These are phyloP conservation scores for Ogataea zsoltii DNA, from an alignment of 805 yeast species.

Conservation along the genomic window DNA sequence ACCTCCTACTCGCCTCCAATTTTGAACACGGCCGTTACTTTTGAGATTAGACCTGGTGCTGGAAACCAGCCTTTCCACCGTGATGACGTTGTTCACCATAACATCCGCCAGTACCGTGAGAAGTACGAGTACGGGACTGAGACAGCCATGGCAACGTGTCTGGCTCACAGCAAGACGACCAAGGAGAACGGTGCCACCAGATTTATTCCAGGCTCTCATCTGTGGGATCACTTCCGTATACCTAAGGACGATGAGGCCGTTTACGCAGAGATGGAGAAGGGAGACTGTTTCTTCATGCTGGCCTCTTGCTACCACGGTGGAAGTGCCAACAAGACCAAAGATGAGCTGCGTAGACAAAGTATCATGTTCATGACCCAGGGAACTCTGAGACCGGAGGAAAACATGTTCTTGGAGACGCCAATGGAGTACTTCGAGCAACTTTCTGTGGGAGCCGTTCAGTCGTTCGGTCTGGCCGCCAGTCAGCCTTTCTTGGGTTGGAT, in stretches of 20 bases:
- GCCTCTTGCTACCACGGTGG: conserved; percentile 29
- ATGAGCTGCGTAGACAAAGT: conserved; percentile 21
- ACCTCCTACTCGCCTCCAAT: conserved; percentile 22
- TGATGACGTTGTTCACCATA: conserved; percentile 32
- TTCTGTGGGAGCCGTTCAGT: conserved; percentile 9
- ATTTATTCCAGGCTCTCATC: conserved; percentile 32
- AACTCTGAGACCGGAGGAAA: conserved; percentile 27
- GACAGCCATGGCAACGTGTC: conserved; percentile 23
- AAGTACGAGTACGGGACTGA: conserved; percentile 16
- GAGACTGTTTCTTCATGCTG: conserved; percentile 28
- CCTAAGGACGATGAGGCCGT: conserved; percentile 18
- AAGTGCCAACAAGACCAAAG: conserved; percentile 22
- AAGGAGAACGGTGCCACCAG: conserved; percentile 34
- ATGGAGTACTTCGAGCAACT: conserved; percentile 12
- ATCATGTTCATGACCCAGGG: conserved; percentile 25
- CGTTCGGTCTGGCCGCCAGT: conserved; percentile 14
- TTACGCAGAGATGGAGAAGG: conserved; percentile 29
- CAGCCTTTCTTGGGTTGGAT: conserved; percentile 8
- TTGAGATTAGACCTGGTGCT: conserved; percentile 31
- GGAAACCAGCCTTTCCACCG: conserved; percentile 28
- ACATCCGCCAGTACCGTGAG: conserved; percentile 17
- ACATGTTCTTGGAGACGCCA: conserved; percentile 20
- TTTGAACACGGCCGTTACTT: conserved; percentile 25
- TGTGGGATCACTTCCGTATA: conserved; percentile 27
- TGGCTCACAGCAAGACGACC: conserved; percentile 29